Evolutionary conservation across 2,329 filamentous ascomycete species (phyloP), one percentile per base, ranked within the genome.

Genomic region (Hypoxylon sp.): DNA sequence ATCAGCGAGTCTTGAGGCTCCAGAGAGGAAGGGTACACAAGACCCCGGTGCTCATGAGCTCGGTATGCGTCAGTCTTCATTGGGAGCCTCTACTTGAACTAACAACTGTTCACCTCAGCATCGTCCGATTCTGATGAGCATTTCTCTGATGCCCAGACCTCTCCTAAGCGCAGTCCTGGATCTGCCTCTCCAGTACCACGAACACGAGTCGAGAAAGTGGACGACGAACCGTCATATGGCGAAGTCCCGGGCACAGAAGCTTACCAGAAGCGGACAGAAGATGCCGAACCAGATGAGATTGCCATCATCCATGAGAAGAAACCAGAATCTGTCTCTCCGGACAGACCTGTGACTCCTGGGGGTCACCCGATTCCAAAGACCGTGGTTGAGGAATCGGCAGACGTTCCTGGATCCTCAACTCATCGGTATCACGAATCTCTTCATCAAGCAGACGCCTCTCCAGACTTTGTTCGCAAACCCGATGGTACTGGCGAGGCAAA

Each of bases 51-150:
- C 87, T 44, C 87, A 83, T 74, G 86, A 89, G 61, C 79, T 89
- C 65, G 83, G 87, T 89, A 79, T 64, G 75, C 59, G 48, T 49
- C 48, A 42, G n/a, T 65, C n/a, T 16, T 44, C 18, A 32, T n/a
- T 20, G n/a, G 9, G 32, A 48, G 45, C 30, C 45, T 16, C 46
- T 28, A 45, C 26, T 45, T 24, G 22, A 16, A 44, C 68, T 74
- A 66, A 73, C 64, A 36, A 44, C 45, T 32, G 20, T 36, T 20
- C 54, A 20, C 33, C 38, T 18, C 49, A 74, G 72, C 65, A 59
- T 67, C 68, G 28, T 89, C 88, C 50, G 89, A 90, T 67, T 89
- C 87, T 26, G 89, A 91, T 46, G 89, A 91, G 70, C 89, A 91
- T 78, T 91, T 89, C 77, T 90, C 86, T 52, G 89, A 91, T 75